Conservation (phyloP, 768 basidiomycete species). For the Xerocomellus dryophilus region DNA sequence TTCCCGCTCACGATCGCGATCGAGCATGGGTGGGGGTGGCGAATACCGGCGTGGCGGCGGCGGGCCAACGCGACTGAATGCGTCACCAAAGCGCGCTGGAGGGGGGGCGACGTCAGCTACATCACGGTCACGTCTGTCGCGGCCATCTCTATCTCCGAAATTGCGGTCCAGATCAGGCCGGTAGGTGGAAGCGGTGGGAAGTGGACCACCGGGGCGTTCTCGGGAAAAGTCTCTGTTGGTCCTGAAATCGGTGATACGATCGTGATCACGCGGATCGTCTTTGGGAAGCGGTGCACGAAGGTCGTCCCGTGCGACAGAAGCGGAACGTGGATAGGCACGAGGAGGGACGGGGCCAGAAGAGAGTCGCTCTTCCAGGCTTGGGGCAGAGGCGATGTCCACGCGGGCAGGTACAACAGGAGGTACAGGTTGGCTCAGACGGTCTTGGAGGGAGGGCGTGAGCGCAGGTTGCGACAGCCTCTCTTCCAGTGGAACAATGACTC, state of each 20-base stretch:
- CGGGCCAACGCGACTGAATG: slow-evolving; percentile 19
- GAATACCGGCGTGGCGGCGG: slow-evolving; percentile 15
- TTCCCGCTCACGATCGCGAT: slow-evolving; percentile 31
- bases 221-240: too few relatives aligned
- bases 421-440: slow-evolving; percentile 36
- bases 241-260: too few relatives aligned
- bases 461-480: slow-evolving; percentile 38
- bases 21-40: slow-evolving; percentile 34
- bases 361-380: slow-evolving; percentile 43
- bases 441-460: slow-evolving; percentile 35
- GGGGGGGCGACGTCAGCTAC: slow-evolving; percentile 35
- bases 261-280: too few relatives aligned
- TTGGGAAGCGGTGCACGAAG: too few relatives aligned
- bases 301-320: too few relatives aligned
- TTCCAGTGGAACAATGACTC: slow-evolving; percentile 33
- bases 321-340: too few relatives aligned
- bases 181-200: too few relatives aligned
- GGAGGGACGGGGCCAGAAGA: slow-evolving; percentile 3
- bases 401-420: slow-evolving; percentile 13
- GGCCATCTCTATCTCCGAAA: slow-evolving; percentile 27
- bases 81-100: slow-evolving; percentile 35
- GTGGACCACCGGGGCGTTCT: too few relatives aligned
- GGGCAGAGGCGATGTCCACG: slow-evolving; percentile 26
- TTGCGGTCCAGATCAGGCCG: too few relatives aligned
- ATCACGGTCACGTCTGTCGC: slow-evolving; percentile 39